These are phyloP conservation scores for Populus deltoides DNA, from an alignment of 345 rosid species.

Conservation along the genomic window DNA sequence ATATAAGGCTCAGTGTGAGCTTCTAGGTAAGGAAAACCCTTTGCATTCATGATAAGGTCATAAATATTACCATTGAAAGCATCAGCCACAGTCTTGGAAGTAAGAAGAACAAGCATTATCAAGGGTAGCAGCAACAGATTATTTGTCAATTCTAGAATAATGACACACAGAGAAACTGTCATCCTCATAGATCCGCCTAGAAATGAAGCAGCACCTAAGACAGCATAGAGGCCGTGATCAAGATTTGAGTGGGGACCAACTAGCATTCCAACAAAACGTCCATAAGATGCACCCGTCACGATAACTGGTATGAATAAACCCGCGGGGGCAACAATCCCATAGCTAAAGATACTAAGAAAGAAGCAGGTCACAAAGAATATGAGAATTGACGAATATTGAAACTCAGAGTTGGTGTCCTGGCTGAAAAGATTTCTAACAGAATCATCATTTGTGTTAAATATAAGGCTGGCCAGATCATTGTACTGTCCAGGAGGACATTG, in stretches of 20 bases:
- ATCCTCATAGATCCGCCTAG: conserved; percentile 95
- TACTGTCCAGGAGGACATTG: conserved; percentile 77
- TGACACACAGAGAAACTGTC: conserved; percentile 87
- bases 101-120: conserved; percentile 90
- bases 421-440: conserved; percentile 91
- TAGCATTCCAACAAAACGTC: conserved; percentile 79
- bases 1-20: conserved; percentile 81
- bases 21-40: conserved; percentile 85
- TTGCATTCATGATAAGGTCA: conserved; percentile 81
- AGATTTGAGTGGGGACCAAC: conserved; percentile 55
- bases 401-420: conserved; percentile 70
- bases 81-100: conserved; percentile 93
- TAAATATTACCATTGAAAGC: conserved; percentile 76
- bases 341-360: conserved; percentile 74
- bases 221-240: conserved; percentile 83
- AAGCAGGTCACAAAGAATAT: conserved; percentile 72
- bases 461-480: conserved; percentile 94
- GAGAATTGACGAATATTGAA: conserved; percentile 60
- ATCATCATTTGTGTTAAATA: conserved; percentile 91
- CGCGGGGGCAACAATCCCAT: conserved; percentile 77
- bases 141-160: conserved; percentile 82
- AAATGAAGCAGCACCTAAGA: conserved; percentile 88
- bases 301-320: conserved; percentile 93
- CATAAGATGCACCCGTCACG: conserved; percentile 85
- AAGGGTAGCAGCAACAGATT: conserved; percentile 78